Evolutionary conservation across 2,329 filamentous ascomycete genomes (phyloP), one percentile per base, ranked within the genome.

Genomic region (Fusarium temperatum): DNA sequence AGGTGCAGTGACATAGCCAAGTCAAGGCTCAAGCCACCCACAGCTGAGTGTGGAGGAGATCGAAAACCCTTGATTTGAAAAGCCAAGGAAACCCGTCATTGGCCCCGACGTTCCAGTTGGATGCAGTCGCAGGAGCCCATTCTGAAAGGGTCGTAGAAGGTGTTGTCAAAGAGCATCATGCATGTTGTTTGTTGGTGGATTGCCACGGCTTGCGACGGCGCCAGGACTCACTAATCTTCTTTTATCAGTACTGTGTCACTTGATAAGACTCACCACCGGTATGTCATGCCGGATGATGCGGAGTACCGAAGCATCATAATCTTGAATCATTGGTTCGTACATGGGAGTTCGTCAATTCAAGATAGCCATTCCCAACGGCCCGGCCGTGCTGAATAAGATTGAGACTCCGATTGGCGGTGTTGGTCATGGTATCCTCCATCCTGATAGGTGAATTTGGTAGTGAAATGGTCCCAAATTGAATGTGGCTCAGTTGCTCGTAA

Each of bases 391-490:
- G 30, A 28, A 38, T 26, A 41, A 50, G 24, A 38, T n/a, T 38
- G 32, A 51, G 35, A 20, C 36, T 45, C 32, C 28, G 35, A 50
- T 59, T 59, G 38, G 55, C 42, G 44, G 47, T 36, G 28, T 35
- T 24, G 28, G 42, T 24, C n/a, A 50, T 20, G 18, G 10, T 22
- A 38, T 55, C 32, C 24, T 55, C 26, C n/a, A 41, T 45, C 26
- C 14, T 48, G 35, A 39, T 35, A 50, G 45, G 26, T 44, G 28
- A 41, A 17, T 42, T 56, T 28, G 36, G 20, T 41, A 26, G 39
- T 70, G 32, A 74, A 41, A 75, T 56, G 66, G 70, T 45, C 65
- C 78, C 63, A 69, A 74, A 76, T 77, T 70, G 69, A 73, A 58
- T 72, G 67, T 50, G 53, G 60, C 65, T 70, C 66, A 64, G 50